These are phyloP conservation scores for Ophiocordyceps sinensis DNA, from an alignment of 2,329 filamentous ascomycete genomes.

Conservation along the genomic window DNA sequence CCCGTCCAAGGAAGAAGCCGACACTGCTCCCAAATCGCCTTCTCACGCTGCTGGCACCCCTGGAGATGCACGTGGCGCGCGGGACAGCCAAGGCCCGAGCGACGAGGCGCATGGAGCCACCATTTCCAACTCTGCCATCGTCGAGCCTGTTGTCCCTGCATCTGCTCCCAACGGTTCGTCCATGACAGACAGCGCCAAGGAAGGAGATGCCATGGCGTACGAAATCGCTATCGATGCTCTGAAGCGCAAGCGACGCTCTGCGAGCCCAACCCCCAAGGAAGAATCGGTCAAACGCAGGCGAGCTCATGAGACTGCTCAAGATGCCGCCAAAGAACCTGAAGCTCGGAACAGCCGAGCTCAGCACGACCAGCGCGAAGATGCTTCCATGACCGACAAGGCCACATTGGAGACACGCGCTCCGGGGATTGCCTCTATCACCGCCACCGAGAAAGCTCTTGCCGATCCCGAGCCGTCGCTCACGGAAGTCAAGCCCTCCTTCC, in stretches of 20 bases:
- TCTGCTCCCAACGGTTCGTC: background rate
- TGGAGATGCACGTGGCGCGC: too few relatives aligned
- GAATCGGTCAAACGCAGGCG: slow-evolving; percentile 42
- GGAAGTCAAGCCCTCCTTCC: slow-evolving; percentile 41
- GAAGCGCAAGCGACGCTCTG: slow-evolving; percentile 54
- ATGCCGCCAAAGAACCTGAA: slow-evolving; percentile 4
- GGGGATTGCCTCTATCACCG: background rate
- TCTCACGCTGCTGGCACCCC: too few relatives aligned
- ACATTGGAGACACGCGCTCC: background rate
- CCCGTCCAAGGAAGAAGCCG: too few relatives aligned
- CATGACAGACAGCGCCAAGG: background rate
- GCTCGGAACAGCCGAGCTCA: background rate
- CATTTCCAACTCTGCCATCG: too few relatives aligned
- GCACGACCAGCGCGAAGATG: background rate
- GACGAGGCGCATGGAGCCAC: too few relatives aligned
- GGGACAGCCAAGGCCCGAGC: too few relatives aligned
- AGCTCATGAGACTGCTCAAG: slow-evolving; percentile 8
- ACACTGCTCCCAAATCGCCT: too few relatives aligned
- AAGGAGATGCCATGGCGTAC: slow-evolving; percentile 3
- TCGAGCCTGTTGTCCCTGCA: background rate
- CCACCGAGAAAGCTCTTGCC: slow-evolving; percentile 6
- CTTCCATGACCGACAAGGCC: background rate
- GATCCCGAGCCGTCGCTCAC: slow-evolving; percentile 20
- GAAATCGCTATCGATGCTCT: slow-evolving; percentile 27
- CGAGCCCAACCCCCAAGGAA: slow-evolving; percentile 41